Percentiles rank a stretch among this genome's conserved stretches.
phyloP scores from a whole-genome alignment of 73 alveolate genomes.

The Tetrahymena malaccensis region DNA sequence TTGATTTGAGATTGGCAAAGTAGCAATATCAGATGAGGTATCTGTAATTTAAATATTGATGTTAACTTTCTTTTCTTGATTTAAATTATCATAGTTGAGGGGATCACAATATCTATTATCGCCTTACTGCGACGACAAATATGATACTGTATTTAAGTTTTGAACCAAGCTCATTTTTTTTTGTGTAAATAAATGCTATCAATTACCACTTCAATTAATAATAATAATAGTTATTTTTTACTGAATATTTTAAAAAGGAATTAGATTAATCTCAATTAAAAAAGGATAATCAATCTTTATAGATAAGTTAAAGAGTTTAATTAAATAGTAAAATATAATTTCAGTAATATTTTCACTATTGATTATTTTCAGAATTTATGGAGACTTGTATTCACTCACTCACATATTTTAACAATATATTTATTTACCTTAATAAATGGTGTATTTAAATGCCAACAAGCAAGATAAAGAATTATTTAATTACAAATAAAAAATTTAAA shows the following conservation, averaged over 20 bases:
- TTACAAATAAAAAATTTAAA: too few species aligned
- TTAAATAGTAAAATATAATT: neutral
- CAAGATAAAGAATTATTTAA: too few species aligned
- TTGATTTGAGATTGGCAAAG: neutral
- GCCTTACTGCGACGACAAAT: neutral
- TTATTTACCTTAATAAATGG: too few species aligned
- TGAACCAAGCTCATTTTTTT: neutral
- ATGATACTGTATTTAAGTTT: neutral
- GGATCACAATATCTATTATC: neutral
- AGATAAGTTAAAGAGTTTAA: too few species aligned
- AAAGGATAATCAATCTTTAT: neutral
- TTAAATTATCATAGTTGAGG: neutral
- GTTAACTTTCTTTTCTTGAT: neutral
- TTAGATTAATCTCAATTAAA: neutral
- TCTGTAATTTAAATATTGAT: neutral
- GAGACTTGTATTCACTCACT: too few species aligned
- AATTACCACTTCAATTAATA: too few species aligned
- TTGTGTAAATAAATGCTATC: neutral
- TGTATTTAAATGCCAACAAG: too few species aligned
- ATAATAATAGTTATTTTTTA: too few species aligned
- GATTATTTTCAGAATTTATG: too few species aligned
- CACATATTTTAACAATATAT: too few species aligned
- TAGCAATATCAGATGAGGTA: neutral
- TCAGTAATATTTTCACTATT: neutral
- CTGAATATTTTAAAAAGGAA: neutral